Conservation (phyloP, 257 asterid genomes). For the Ocimum tenuiflorum region DNA sequence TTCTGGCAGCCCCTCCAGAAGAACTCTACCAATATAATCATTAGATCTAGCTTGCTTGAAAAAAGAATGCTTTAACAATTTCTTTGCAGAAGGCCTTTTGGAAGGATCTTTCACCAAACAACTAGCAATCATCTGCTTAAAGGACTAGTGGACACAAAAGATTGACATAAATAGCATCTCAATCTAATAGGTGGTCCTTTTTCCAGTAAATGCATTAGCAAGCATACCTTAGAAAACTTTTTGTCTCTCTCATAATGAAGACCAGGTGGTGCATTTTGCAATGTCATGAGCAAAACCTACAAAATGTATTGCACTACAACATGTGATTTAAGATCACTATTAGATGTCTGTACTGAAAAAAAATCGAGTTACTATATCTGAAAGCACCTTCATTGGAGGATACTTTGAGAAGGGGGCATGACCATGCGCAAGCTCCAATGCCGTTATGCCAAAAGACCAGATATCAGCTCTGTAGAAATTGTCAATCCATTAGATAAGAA, state of each 20-base stretch:
- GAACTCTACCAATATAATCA: constrained; percentile 64
- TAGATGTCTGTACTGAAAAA: constrained; percentile 1
- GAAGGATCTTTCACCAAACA: constrained; percentile 97
- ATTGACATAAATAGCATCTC: constrained; percentile 15
- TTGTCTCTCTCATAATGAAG: constrained; percentile 95
- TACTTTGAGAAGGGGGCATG: constrained; percentile 99
- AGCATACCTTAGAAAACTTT: constrained; percentile 79
- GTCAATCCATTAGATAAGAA: constrained; percentile 13
- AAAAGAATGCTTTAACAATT: constrained; percentile 75
- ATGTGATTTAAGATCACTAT: background rate
- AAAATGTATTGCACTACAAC: constrained; percentile 5
- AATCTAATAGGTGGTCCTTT: constrained; percentile 5
- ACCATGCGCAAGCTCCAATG: constrained; percentile 98
- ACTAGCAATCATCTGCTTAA: constrained; percentile 93
- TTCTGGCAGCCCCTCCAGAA: constrained; percentile 84
- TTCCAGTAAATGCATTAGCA: background rate
- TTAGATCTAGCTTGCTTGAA: constrained; percentile 94
- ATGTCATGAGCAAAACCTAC: constrained; percentile 93
- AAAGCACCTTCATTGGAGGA: constrained; percentile 95
- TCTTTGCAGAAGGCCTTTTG: constrained; percentile 88
- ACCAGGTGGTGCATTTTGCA: constrained; percentile 99
- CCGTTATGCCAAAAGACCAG: constrained; percentile 99
- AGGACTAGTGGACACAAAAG: constrained; percentile 57
- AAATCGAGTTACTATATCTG: background rate
- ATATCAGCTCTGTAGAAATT: constrained; percentile 72